Evolutionary conservation across 2,329 filamentous ascomycete species (phyloP), one percentile per base, ranked within the genome.

Genomic region (Lizonia empirigonia): DNA sequence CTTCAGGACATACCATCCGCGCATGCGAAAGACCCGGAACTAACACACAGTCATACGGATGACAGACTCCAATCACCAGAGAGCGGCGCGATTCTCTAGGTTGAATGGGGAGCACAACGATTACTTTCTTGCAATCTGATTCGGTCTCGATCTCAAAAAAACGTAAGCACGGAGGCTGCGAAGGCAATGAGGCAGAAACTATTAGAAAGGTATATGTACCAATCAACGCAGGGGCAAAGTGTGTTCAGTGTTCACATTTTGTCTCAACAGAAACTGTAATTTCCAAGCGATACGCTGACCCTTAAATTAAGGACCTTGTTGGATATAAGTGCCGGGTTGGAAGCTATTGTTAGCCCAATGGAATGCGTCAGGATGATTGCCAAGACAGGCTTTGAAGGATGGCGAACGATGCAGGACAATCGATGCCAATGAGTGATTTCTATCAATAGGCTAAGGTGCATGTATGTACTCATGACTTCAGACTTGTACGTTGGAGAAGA

Each of bases 401-500:
- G 24, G 24, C 13, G 24, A 27, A 27, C 24, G 13, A 27, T 27
- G 13, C 24, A 27, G 24, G 24, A 27, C 24, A 27, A 27, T 5
- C 13, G 24, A 27, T 27, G 24, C 24, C 24, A 27, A 9, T 27
- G 13, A 3, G 24, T 27, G 4, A 12, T 27, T 27, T 27, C 24
- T 27, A 12, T 27, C 24, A 27, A 27, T 27, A 12, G 24, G 24
- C 24, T 27, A 27, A 27, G 24, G 13, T 10, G 24, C 24, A 27
- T 27, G 24, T 27, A 27, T 27, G 24, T 12, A 27, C 24, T 27
- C 24, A 27, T 27, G 24, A 27, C 24, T 27, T 27, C 24, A 27
- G 24, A 20, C 35, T 39, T 19, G 24, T 40, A 16, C 10, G 44
- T 48, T 34, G 35, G 35, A 37, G 19, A 37, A 37, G 35, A 37